Conservation (phyloP, 805 yeast genomes). For the Lipomyces anomalus region DNA sequence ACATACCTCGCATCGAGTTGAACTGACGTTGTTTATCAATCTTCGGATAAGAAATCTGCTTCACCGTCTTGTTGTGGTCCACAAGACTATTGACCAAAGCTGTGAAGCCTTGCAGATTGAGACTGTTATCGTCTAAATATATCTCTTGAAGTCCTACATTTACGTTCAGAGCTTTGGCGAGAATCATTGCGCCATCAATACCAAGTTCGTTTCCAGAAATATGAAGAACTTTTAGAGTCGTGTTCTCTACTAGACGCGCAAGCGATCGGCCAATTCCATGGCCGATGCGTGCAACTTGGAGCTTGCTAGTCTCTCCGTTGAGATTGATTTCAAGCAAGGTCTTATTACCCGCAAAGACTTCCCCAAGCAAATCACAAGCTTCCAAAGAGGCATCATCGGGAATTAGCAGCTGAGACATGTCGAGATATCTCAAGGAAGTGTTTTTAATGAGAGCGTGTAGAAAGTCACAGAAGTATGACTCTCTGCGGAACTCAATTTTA, state of each 20-base stretch:
- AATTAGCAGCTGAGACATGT: slow-evolving; percentile 23
- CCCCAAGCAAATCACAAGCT: slow-evolving; percentile 24
- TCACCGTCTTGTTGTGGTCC: slow-evolving; percentile 6
- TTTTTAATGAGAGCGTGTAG: slow-evolving; percentile 13
- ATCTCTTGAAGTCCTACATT: slow-evolving; percentile 21
- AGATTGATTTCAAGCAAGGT: slow-evolving; percentile 19
- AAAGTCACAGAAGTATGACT: slow-evolving; percentile 16
- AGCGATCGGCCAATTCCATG: slow-evolving; percentile 24
- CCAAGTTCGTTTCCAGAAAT: slow-evolving; percentile 26
- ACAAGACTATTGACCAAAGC: slow-evolving; percentile 19
- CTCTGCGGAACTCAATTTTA: slow-evolving; percentile 21
- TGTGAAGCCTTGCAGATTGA: slow-evolving; percentile 25
- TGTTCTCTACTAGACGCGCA: slow-evolving; percentile 16
- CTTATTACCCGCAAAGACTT: slow-evolving; percentile 23
- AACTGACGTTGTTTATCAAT: slow-evolving; percentile 14
- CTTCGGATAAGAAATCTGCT: slow-evolving; percentile 10
- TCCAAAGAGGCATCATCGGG: slow-evolving; percentile 27
- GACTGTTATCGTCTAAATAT: slow-evolving; percentile 24
- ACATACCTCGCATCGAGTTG: slow-evolving; percentile 5
- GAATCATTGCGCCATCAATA: slow-evolving; percentile 25
- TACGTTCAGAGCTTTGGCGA: slow-evolving; percentile 21
- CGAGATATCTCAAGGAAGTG: slow-evolving; percentile 21
- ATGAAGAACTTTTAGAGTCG: slow-evolving; percentile 14
- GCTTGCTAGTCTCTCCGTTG: slow-evolving; percentile 27
- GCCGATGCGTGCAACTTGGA: slow-evolving; percentile 27